Evolutionary conservation across 345 rosid genomes (phyloP).

Genomic region (Syzygium aromaticum): DNA sequence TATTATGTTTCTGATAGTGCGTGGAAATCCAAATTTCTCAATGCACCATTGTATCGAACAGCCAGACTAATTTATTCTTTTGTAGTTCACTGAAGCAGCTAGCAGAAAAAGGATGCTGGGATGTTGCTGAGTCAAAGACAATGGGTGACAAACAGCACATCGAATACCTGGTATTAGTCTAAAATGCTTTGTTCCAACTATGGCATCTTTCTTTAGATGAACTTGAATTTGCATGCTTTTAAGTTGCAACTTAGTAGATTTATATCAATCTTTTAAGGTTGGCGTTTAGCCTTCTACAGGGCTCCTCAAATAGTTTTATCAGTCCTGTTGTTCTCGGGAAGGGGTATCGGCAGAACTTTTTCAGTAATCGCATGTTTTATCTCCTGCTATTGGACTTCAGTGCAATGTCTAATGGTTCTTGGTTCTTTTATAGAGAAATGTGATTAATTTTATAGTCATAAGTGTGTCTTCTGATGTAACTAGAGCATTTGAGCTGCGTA

Average conservation of each 20-base stretch:
- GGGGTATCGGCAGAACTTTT: not conserved
- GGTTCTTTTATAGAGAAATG: not conserved
- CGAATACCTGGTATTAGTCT: constrained; percentile 57
- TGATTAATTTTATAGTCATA: not conserved
- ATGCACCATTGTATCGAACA: not conserved
- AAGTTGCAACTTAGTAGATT: not conserved
- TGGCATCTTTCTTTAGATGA: not conserved
- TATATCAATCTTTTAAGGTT: not conserved
- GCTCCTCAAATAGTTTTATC: not conserved
- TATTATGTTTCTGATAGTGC: not conserved
- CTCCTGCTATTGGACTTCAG: not conserved
- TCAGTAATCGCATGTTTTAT: not conserved
- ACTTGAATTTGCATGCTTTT: not conserved
- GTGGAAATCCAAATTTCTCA: not conserved
- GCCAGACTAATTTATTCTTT: not conserved
- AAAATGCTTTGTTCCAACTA: not conserved
- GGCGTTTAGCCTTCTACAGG: not conserved
- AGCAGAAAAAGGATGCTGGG: constrained; percentile 92
- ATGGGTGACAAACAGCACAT: constrained; percentile 57
- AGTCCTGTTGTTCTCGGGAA: not conserved
- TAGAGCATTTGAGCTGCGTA: not conserved
- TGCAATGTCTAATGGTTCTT: not conserved
- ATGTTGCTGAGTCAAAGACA: constrained; percentile 77
- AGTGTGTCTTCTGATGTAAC: not conserved
- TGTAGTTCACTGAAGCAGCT: constrained; percentile 66